Conservation (phyloP, 1,284 basidiomycete species). For the Schizopora paradoxa region DNA sequence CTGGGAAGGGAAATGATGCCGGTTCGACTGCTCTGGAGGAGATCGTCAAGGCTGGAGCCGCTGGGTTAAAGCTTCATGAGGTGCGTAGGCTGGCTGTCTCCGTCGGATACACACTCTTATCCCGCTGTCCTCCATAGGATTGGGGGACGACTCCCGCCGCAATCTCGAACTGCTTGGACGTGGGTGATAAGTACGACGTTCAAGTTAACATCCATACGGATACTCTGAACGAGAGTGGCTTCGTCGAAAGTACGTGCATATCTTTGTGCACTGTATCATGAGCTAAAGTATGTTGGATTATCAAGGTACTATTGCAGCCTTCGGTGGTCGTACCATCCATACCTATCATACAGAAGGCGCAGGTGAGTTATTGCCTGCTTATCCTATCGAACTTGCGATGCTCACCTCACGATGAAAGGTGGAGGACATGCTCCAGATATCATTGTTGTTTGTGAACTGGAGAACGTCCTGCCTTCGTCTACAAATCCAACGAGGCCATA, state of each 20-base stretch:
- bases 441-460: conserved; percentile 87
- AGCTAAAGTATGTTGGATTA: conserved; percentile 24
- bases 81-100: conserved; percentile 17
- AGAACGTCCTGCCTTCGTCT: conserved; percentile 94
- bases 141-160: conserved; percentile 93
- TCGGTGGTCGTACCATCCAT: conserved; percentile 90
- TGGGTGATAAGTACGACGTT: conserved; percentile 92
- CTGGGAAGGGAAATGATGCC: conserved; percentile 92
- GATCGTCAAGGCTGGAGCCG: conserved; percentile 83
- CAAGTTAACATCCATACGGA: conserved; percentile 98
- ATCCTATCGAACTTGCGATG: conserved; percentile 4
- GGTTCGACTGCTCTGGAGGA: conserved; percentile 72
- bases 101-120: not conserved
- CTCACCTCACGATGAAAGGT: conserved; percentile 35
- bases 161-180: conserved; percentile 75
- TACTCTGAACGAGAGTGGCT: conserved; percentile 92
- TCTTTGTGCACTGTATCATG: conserved; percentile 3
- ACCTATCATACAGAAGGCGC: conserved; percentile 98
- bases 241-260: conserved; percentile 68
- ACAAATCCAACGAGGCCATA: conserved; percentile 97
- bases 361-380: conserved; percentile 40
- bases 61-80: conserved; percentile 93
- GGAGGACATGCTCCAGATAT: conserved; percentile 99
- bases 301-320: conserved; percentile 82
- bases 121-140: conserved; percentile 41